phyloP scores from a whole-genome alignment of 1,284 basidiomycete species.

The Ustanciosporium gigantosporum region DNA sequence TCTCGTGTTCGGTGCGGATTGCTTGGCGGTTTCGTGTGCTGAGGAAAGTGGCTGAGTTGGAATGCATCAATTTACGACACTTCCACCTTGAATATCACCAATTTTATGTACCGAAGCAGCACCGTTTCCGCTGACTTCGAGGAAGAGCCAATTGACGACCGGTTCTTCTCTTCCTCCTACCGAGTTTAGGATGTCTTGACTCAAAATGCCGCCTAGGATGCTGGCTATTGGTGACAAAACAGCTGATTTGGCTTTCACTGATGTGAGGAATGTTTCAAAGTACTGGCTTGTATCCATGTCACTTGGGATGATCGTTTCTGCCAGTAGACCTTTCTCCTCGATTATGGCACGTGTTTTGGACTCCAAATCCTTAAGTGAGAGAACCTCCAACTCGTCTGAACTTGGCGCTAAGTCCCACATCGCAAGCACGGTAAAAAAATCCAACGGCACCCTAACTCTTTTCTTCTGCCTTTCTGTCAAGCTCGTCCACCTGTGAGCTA shows the following conservation, averaged over 20 bases:
- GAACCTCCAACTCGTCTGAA: too few species aligned
- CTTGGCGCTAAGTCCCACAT: background rate
- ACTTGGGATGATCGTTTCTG: constrained; percentile 1
- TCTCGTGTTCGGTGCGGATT: too few species aligned
- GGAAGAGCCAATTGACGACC: constrained; percentile 87
- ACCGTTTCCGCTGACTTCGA: constrained; percentile 68
- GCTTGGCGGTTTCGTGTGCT: too few species aligned
- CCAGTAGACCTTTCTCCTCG: constrained; percentile 15
- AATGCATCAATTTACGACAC: too few species aligned
- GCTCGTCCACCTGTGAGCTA: constrained; percentile 68
- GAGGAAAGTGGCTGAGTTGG: too few species aligned
- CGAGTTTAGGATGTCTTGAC: constrained; percentile 90
- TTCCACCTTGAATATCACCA: background rate
- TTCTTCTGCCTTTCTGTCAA: constrained; percentile 59
- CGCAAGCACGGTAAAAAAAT: constrained; percentile 23
- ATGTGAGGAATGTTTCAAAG: constrained; percentile 4
- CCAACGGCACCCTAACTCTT: constrained; percentile 8
- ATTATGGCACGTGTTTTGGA: constrained; percentile 7
- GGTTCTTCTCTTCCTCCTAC: constrained; percentile 87
- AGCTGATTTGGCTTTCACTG: background rate
- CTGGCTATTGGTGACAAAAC: constrained; percentile 69
- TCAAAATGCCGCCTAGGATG: constrained; percentile 88
- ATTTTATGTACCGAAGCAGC: constrained; percentile 8
- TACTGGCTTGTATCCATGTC: constrained; percentile 1
- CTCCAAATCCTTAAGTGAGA: too few species aligned